These are phyloP conservation scores for Gelatoporia subvermispora DNA, from an alignment of 768 basidiomycete species.

Conservation along the genomic window DNA sequence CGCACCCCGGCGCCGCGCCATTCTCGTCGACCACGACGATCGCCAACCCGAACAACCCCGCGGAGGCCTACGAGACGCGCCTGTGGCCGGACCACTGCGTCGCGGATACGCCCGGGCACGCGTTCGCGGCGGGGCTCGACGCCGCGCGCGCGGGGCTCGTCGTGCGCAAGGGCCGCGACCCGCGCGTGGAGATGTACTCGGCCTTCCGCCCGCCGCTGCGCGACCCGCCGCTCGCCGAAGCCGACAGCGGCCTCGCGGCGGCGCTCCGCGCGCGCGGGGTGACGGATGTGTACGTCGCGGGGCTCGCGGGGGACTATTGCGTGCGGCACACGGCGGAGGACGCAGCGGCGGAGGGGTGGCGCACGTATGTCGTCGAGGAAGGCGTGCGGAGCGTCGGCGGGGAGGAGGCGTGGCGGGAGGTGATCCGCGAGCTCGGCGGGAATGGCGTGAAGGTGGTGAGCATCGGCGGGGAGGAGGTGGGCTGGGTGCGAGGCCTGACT, in stretches of 20 bases:
- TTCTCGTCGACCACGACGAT: slow-evolving; percentile 41
- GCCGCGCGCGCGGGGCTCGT: slow-evolving; percentile 36
- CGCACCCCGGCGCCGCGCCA: slow-evolving; percentile 34
- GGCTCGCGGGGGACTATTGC: slow-evolving; percentile 78
- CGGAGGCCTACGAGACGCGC: slow-evolving; percentile 26
- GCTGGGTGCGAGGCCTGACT: slow-evolving; percentile 9
- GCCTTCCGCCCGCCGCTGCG: slow-evolving; percentile 45
- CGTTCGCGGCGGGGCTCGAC: slow-evolving; percentile 53
- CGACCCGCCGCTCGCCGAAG: slow-evolving; percentile 47
- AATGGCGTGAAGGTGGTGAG: slow-evolving; percentile 16
- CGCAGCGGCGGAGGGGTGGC: slow-evolving; percentile 17
- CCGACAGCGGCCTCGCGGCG: slow-evolving; percentile 42
- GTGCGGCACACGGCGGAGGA: slow-evolving; percentile 59
- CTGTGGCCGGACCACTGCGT: slow-evolving; percentile 86
- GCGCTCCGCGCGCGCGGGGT: slow-evolving; percentile 39
- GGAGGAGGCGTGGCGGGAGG: slow-evolving; percentile 17
- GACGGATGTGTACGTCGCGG: slow-evolving; percentile 57
- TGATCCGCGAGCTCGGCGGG: slow-evolving; percentile 7
- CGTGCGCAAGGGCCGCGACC: slow-evolving; percentile 51
- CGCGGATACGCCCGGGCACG: slow-evolving; percentile 50
- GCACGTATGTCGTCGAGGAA: slow-evolving; percentile 23
- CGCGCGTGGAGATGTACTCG: slow-evolving; percentile 72
- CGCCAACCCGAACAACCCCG: slow-evolving; percentile 24
- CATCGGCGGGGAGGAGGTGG: slow-evolving; percentile 17
- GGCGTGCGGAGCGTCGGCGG: slow-evolving; percentile 19